phyloP scores from a whole-genome alignment of 306 rosid genomes.

The Cucurbita argyrosperma region DNA sequence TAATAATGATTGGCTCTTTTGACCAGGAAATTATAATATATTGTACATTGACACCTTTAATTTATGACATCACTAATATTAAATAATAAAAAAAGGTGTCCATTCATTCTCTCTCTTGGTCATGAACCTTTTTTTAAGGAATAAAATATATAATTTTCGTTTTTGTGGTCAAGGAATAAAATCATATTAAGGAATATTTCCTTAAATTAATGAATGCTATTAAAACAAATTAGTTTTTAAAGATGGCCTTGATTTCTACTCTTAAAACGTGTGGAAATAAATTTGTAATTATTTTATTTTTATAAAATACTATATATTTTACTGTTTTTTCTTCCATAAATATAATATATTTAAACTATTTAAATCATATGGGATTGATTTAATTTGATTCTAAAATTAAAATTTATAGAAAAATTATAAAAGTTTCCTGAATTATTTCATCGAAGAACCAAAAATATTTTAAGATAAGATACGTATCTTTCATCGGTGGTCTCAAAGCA shows the following conservation, averaged over 20 bases:
- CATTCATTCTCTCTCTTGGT: not conserved
- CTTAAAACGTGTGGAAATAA: too few relatives aligned
- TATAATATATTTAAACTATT: too few relatives aligned
- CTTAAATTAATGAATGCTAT: not conserved
- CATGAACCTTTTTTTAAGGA: not conserved
- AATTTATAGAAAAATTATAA: too few relatives aligned
- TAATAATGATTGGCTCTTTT: not conserved
- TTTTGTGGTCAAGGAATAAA: not conserved
- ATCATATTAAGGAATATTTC: not conserved
- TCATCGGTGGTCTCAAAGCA: too few relatives aligned
- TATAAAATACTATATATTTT: too few relatives aligned
- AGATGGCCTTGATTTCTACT: not conserved
- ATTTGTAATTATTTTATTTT: too few relatives aligned
- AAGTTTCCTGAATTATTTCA: too few relatives aligned
- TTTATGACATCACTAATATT: not conserved
- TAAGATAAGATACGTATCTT: too few relatives aligned
- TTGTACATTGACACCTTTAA: not conserved
- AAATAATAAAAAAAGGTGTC: not conserved
- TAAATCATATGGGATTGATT: too few relatives aligned
- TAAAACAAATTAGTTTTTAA: not conserved
- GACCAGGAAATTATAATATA: not conserved
- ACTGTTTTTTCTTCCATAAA: too few relatives aligned
- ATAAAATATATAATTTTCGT: not conserved
- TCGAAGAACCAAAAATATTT: too few relatives aligned
- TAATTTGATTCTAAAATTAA: too few relatives aligned